Evolutionary conservation across 208 protist genomes (phyloP), one percentile per base, ranked within the genome.

Genomic region (Balamuthia mandrillaris): DNA sequence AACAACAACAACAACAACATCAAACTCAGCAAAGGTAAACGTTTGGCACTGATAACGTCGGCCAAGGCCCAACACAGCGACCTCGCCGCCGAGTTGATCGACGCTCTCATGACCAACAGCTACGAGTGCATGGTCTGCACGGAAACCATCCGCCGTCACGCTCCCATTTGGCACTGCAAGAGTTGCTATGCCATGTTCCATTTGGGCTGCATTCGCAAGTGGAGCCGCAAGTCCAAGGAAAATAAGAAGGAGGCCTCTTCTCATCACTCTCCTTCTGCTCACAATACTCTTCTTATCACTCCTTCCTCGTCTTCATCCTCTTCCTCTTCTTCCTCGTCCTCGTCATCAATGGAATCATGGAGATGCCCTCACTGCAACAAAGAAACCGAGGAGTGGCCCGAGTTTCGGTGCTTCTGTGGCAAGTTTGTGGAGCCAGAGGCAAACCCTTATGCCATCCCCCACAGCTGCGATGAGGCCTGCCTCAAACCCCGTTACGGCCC

Each of bases 101-200:
- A 51, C n/a, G 78, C 58, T 27, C 49, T 83, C 44, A n/a, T 88
- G 24, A 91, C 88, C 45, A 51, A 75, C 1, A 74, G 60, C 14
- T 93, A 93, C 63, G 91, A 93, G 39, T 93, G 91, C 74, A 83
- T 93, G 74, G 87, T 93, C 29, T 93, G 91, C 79, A 87, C 79
- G 78, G 81, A 89, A n/a, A 51, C 5, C 35, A 42, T 93, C 61
- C 44, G 66, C 4, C 68, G 66, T 7, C 41, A 35, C 21, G 41
- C 61, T 21, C 3, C 58, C 0, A 87, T 91, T 7, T 93, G 90
- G 91, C 47, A 51, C 61, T 93, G 91, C 61, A 29, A 45, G 27
- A 27, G 74, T 18, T 93, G 91, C 79, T 93, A 75, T 72, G 78
- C 81, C 14, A 45, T 93, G 27, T 91, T 93, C 63, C 91, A 93